Base-by-base conservation (phyloP, 352 stramenopile species). In the Pythium volutum region DNA sequence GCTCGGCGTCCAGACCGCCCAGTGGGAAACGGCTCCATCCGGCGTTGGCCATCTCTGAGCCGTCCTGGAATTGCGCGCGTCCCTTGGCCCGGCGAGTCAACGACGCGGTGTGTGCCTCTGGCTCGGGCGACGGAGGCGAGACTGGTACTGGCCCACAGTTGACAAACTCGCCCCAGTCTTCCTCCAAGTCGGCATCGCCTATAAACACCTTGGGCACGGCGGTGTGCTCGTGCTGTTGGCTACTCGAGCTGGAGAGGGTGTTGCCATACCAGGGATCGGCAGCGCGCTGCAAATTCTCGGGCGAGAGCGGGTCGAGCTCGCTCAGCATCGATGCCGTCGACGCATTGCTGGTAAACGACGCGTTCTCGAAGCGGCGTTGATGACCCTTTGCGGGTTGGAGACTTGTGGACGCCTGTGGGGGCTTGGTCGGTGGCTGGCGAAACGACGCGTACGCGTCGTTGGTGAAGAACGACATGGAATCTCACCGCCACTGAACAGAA, bases 111-210 rank as follows among this genome's bases (percentile, higher is more conserved):
- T 66, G 48, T 43, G 33, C 16, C 12, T 46, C 20, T 26, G 18
- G 33, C 8, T 47, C 45, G 9, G 18, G 20, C 26, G 25, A 36
- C 18, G 39, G 18, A 25, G 27, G 34, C 20, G 18, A 6, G 29
- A 14, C 27, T 15, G 15, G 7, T 9, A 27, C 23, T 22, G 23
- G 14, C 55, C 43, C 39, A 31, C 70, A 81, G 33, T 74, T 81
- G 27, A 84, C 64, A 29, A 89, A 89, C 3, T 89, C 77, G 10
- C 80, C 71, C 77, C 80, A 89, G 33, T 85, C 80, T 42, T 85
- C 77, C 11, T 73, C 61, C 15, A 50, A 7, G 7, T 71, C 14
- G 7, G 25, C 62, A 48, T 70, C 55, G 4, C 64, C 36, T 64
- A 69, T 49, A 55, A 81, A 76, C 5, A 84, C 70, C 36, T 87